These are phyloP conservation scores for Trichoderma orchidacearum DNA, from an alignment of 495 filamentous ascomycete genomes.

Conservation along the genomic window DNA sequence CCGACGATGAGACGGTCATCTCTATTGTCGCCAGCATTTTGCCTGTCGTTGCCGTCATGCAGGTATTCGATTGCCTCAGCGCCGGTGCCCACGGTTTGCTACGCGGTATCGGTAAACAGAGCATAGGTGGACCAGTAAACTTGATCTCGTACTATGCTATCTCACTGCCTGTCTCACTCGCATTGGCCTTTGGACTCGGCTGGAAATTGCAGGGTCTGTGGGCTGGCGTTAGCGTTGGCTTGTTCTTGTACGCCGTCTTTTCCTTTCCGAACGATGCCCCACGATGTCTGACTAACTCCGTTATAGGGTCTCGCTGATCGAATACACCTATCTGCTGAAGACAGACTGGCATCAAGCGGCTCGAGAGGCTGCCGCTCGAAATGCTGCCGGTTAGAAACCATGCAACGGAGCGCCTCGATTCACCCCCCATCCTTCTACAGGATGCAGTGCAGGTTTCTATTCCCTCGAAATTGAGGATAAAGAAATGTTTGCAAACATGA, in stretches of 20 bases:
- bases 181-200: slow-evolving; percentile 46
- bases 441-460: background rate
- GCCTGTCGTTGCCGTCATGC: slow-evolving; percentile 60
- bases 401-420: background rate
- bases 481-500: background rate
- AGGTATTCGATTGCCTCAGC: slow-evolving; percentile 59
- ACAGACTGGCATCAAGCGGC: slow-evolving; percentile 59
- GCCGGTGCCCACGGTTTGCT: slow-evolving; percentile 57
- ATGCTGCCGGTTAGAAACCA: slow-evolving; percentile 34
- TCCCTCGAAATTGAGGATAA: background rate
- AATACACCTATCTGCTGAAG: slow-evolving; percentile 45
- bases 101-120: slow-evolving; percentile 57
- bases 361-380: slow-evolving; percentile 51
- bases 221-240: slow-evolving; percentile 48
- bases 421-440: background rate
- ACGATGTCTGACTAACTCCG: no score
- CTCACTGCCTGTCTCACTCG: slow-evolving; percentile 60
- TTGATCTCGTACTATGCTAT: slow-evolving; percentile 62
- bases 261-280: no score
- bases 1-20: slow-evolving; percentile 55
- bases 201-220: slow-evolving; percentile 59
- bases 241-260: slow-evolving; percentile 19
- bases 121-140: slow-evolving; percentile 62
- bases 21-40: slow-evolving; percentile 49
- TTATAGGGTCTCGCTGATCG: slow-evolving; percentile 39